Evolutionary conservation across 2,329 filamentous ascomycete species (phyloP).

Genomic region (Pyrenochaeta sp.): DNA sequence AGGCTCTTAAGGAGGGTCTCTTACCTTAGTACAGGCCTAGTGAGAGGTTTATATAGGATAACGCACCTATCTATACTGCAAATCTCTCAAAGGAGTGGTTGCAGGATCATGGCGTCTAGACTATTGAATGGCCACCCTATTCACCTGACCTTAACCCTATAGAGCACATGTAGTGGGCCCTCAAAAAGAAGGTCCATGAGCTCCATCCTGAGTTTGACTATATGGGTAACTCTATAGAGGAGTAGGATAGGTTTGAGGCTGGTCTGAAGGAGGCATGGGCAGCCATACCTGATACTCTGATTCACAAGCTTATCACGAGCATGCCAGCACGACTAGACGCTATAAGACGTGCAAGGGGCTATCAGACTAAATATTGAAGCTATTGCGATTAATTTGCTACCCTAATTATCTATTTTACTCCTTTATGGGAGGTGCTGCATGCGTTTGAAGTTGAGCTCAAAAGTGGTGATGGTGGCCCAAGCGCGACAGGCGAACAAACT

Average conservation of each 20-base stretch:
- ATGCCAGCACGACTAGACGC: conserved; percentile 7
- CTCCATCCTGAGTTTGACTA: conserved; percentile 7
- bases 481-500: no score
- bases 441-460: no score
- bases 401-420: no score
- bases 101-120: conserved; percentile 12
- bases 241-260: conserved; percentile 5
- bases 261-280: conserved; percentile 5
- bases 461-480: no score
- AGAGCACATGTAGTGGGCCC: conserved; percentile 24
- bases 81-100: conserved; percentile 17
- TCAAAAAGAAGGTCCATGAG: conserved; percentile 21
- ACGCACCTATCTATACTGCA: conserved; percentile 21
- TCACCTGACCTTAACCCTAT: conserved; percentile 34
- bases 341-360: neutral
- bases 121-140: conserved; percentile 23
- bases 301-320: conserved; percentile 2
- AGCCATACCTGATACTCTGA: conserved; percentile 4
- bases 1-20: conserved; percentile 10
- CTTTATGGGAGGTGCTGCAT: no score
- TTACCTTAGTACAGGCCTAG: neutral
- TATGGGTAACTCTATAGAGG: neutral
- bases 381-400: no score
- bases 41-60: conserved; percentile 26
- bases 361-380: no score